These are phyloP conservation scores for Phytophthora pseudosyringae DNA, from an alignment of 352 stramenopile genomes.

Conservation along the genomic window DNA sequence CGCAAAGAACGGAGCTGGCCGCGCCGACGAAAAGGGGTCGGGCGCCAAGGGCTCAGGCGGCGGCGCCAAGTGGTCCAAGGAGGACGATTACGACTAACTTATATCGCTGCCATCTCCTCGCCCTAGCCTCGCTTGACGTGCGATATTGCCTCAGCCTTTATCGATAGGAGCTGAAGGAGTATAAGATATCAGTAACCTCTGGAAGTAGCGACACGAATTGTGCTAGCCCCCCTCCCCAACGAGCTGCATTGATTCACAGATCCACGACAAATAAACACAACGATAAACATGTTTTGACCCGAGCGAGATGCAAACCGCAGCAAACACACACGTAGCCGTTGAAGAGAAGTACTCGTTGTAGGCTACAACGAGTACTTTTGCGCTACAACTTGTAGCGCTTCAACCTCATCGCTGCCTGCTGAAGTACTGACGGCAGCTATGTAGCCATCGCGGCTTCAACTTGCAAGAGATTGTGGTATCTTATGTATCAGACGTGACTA, in stretches of 20 bases:
- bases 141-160: constrained; percentile 5
- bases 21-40: constrained; percentile 68
- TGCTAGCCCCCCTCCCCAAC: no score
- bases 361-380: no score
- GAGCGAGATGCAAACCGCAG: not conserved
- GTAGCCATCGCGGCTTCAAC: no score
- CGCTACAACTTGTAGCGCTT: no score
- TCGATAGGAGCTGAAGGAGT: constrained; percentile 7
- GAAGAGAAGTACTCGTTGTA: no score
- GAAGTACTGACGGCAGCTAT: no score
- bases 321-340: no score
- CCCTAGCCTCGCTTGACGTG: constrained; percentile 4
- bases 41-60: constrained; percentile 40
- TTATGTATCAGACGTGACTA: not conserved
- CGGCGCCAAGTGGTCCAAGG: constrained; percentile 89
- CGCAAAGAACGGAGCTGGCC: constrained; percentile 44
- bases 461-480: not conserved
- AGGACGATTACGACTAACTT: constrained; percentile 90
- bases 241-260: no score
- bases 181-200: not conserved
- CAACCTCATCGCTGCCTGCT: no score
- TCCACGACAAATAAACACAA: no score
- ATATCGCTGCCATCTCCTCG: constrained; percentile 22
- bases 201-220: not conserved
- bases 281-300: constrained; percentile 8